Evolutionary conservation across 306 rosid genomes (phyloP).

Genomic region (Cicer pinnatifidum): DNA sequence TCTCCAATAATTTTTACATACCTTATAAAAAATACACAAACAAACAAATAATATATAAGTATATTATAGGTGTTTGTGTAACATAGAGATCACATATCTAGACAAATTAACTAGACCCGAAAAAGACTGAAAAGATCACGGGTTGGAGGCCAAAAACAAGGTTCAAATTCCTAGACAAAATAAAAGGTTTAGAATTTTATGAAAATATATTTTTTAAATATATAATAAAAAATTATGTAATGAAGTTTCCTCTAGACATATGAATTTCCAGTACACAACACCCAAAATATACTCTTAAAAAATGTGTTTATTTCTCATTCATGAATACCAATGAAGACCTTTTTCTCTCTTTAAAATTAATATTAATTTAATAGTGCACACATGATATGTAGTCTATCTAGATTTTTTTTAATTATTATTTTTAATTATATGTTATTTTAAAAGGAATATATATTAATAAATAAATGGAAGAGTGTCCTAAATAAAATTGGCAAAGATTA

Average conservation of each 20-base stretch:
- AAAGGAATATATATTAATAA: too few relatives aligned
- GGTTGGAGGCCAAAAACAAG: slow-evolving; percentile 46
- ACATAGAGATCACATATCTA: slow-evolving; percentile 32
- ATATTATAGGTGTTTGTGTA: background rate
- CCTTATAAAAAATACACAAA: slow-evolving; percentile 1
- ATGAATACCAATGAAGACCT: slow-evolving; percentile 40
- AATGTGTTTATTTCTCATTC: background rate
- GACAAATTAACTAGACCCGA: slow-evolving; percentile 39
- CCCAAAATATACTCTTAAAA: slow-evolving; percentile 36
- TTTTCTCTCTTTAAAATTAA: background rate
- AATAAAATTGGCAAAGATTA: slow-evolving; percentile 16
- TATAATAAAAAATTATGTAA: slow-evolving; percentile 22
- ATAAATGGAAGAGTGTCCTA: background rate
- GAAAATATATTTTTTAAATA: slow-evolving; percentile 27
- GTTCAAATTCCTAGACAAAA: slow-evolving; percentile 55
- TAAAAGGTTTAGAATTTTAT: slow-evolving; percentile 40
- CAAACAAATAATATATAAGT: background rate
- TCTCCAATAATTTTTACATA: background rate
- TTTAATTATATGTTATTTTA: too few relatives aligned
- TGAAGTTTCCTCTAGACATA: slow-evolving; percentile 40
- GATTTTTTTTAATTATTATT: too few relatives aligned
- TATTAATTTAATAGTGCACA: background rate
- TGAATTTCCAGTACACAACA: slow-evolving; percentile 29
- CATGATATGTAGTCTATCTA: background rate
- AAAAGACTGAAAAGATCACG: slow-evolving; percentile 56